Base-by-base conservation (phyloP, 2,329 filamentous ascomycete species). In the Hypoxylon sp. region DNA sequence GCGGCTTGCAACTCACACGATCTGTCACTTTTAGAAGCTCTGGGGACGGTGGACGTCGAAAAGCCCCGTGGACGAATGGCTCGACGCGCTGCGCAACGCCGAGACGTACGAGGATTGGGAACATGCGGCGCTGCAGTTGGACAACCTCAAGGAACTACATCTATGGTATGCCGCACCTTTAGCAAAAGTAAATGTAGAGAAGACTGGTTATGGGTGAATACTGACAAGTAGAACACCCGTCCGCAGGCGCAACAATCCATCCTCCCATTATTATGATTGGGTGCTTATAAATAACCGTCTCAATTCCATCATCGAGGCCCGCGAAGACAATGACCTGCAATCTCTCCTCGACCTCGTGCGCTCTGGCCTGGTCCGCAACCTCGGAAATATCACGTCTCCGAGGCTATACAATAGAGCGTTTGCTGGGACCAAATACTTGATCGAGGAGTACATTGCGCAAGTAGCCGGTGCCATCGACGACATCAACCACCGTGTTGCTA, bases 391-490 rank as follows among this genome's bases (percentile, higher is more conserved):
- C 73, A 93, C 93, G 0, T 88, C 91, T 1, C 89, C 93, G 1
- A 90, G 90, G 69, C 84, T 98, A 0, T 98, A 94, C 82, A 94
- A 94, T 74, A 88, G 91, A 64, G 92, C 93, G 11, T 96, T 96
- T 77, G 91, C 92, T 1, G 94, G 94, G 15, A 97, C 94, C 0
- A 98, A 98, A 78, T 88, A 92, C 58, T 82, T 97, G 52, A 97
- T 98, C 68, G 94, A 97, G 76, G 92, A 97, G 79, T 98, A 98
- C 76, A 91, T 97, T 68, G 90, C 91, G 0, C 90, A 95, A 76
- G 91, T 97, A 37, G 92, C 92, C n/a, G 88, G 92, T 65, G 91
- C 93, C 1, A 89, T 97, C 59, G 88, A 92, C 67, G 91, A 94
- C 75, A 90, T 98, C 39, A 90, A 90, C 29, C 82, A 79, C 27